These are phyloP conservation scores for Coemansia sp. DNA, from an alignment of 192 early-diverging fungal genomes.

Conservation along the genomic window DNA sequence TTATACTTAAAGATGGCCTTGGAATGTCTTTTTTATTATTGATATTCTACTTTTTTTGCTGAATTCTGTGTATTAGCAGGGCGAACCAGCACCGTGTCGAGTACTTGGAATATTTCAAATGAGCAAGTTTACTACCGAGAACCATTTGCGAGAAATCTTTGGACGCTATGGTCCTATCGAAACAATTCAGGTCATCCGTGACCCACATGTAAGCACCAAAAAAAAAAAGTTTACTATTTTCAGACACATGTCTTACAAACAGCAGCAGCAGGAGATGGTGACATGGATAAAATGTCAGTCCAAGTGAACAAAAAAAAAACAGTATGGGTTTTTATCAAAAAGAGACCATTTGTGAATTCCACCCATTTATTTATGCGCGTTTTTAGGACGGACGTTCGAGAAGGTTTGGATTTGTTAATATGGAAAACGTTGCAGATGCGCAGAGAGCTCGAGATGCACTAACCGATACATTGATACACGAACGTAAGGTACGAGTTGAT, in stretches of 20 bases:
- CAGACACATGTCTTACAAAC: conserved; percentile 8
- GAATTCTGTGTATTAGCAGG: conserved; percentile 3
- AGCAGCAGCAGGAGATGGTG: conserved; percentile 12
- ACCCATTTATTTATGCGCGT: neutral
- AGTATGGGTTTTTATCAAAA: neutral
- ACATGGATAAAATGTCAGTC: neutral
- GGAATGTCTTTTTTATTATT: conserved; percentile 5
- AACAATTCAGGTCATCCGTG: conserved; percentile 42
- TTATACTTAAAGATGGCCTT: neutral
- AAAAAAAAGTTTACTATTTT: neutral
- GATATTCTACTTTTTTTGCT: too few species aligned
- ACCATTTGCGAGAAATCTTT: conserved; percentile 34
- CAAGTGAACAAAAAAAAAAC: too few species aligned
- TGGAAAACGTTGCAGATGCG: conserved; percentile 32
- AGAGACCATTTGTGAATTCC: conserved; percentile 1
- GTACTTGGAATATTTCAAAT: conserved; percentile 54
- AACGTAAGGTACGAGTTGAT: conserved; percentile 46
- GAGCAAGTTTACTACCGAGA: conserved; percentile 54
- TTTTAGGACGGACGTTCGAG: conserved; percentile 47
- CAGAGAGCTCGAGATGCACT: conserved; percentile 31
- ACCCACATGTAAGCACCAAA: conserved; percentile 44
- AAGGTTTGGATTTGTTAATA: conserved; percentile 48
- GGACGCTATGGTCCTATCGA: conserved; percentile 36
- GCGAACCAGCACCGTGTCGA: conserved; percentile 26
- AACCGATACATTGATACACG: conserved; percentile 27